phyloP scores from a whole-genome alignment of 208 protist genomes.

The Leishmania tarentolae region DNA sequence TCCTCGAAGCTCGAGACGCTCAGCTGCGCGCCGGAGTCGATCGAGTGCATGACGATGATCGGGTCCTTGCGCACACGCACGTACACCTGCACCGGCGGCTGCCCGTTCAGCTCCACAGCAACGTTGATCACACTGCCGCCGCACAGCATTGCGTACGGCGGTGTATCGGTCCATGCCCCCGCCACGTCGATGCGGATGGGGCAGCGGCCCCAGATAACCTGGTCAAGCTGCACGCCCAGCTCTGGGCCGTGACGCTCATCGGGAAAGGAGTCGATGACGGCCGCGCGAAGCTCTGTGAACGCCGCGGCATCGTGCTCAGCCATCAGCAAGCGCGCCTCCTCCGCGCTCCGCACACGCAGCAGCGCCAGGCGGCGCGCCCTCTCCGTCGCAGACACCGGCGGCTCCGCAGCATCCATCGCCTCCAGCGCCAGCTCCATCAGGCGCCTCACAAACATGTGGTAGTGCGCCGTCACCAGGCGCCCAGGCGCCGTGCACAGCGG shows the following conservation, averaged over 20 bases:
- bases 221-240: constrained; percentile 37
- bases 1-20: constrained; percentile 42
- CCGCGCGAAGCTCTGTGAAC: constrained; percentile 26
- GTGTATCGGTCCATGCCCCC: constrained; percentile 74
- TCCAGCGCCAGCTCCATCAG: constrained; percentile 25
- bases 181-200: constrained; percentile 63
- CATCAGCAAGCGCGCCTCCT: constrained; percentile 7
- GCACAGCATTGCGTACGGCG: constrained; percentile 49
- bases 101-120: constrained; percentile 55
- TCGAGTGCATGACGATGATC: constrained; percentile 39
- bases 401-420: constrained; percentile 6
- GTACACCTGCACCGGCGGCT: constrained; percentile 57
- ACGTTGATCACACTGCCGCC: constrained; percentile 70
- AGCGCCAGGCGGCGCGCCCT: constrained; percentile 13
- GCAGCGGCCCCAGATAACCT: constrained; percentile 51
- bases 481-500: constrained; percentile 17
- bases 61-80: constrained; percentile 31
- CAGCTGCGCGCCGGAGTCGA: constrained; percentile 40
- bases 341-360: constrained; percentile 6
- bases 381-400: constrained; percentile 1
- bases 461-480: constrained; percentile 28
- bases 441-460: constrained; percentile 32
- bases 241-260: constrained; percentile 26
- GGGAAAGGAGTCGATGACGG: constrained; percentile 22
- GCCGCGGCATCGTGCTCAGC: constrained; percentile 22